Conservation (phyloP, 371 early-diverging fungal genomes). For the Mucor irregularis region DNA sequence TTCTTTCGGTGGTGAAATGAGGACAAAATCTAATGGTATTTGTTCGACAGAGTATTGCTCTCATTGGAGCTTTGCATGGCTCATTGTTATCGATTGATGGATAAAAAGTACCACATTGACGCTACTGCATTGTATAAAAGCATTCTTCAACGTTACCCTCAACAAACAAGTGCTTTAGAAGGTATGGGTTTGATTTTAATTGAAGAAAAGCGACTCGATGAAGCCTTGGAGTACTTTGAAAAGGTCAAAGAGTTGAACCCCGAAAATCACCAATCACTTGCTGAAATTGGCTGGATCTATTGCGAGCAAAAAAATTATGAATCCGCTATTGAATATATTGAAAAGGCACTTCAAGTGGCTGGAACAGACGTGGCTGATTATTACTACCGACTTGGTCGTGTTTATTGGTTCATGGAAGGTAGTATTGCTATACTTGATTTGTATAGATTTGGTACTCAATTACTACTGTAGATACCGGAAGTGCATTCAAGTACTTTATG, state of each 20-base stretch:
- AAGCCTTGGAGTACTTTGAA: constrained; percentile 57
- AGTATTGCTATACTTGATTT: constrained; percentile 1
- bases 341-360: constrained; percentile 52
- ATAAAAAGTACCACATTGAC: constrained; percentile 52
- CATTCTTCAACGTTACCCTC: constrained; percentile 47
- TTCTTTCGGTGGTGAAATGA: not conserved
- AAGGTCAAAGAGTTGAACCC: constrained; percentile 50
- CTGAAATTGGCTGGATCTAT: constrained; percentile 68
- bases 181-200: constrained; percentile 41
- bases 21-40: no score
- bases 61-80: constrained; percentile 70
- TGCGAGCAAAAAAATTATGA: constrained; percentile 55
- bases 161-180: constrained; percentile 55
- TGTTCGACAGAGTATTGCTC: constrained; percentile 40
- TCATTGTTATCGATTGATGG: constrained; percentile 58
- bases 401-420: constrained; percentile 83
- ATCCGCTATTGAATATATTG: constrained; percentile 56
- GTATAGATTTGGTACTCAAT: constrained; percentile 12
- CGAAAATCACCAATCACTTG: constrained; percentile 44
- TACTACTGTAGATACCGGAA: constrained; percentile 55
- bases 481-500: constrained; percentile 72
- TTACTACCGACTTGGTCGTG: constrained; percentile 71
- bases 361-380: constrained; percentile 48
- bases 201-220: constrained; percentile 46
- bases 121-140: constrained; percentile 55